Evolutionary conservation across 1,284 basidiomycete species (phyloP).

Genomic region (Melampsora occidentalis): DNA sequence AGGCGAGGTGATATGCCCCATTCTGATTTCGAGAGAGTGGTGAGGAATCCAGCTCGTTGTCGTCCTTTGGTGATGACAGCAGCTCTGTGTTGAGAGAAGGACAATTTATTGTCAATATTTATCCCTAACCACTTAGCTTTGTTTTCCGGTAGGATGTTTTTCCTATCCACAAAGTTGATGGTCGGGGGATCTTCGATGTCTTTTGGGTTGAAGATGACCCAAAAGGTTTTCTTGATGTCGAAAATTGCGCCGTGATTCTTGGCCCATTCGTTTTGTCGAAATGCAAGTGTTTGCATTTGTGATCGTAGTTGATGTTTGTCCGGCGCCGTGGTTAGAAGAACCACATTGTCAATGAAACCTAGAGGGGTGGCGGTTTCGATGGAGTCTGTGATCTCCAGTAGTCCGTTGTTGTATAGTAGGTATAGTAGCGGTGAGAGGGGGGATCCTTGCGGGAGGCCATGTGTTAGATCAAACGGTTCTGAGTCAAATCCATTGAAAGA

Average conservation of each 20-base stretch:
- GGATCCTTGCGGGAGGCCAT: conserved; percentile 6
- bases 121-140: not conserved
- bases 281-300: not conserved
- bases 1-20: too few species aligned
- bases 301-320: not conserved
- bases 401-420: conserved; percentile 3
- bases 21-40: too few species aligned
- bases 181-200: too few species aligned
- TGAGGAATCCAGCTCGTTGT: too few species aligned
- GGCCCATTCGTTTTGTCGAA: not conserved
- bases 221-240: conserved; percentile 1
- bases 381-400: not conserved
- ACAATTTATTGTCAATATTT: not conserved
- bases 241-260: not conserved
- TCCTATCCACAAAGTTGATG: too few species aligned
- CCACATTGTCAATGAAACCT: conserved; percentile 20
- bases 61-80: too few species aligned
- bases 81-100: not conserved
- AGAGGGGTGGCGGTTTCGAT: not conserved
- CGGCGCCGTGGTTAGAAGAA: not conserved
- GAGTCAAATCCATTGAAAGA: not conserved
- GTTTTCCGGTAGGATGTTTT: too few species aligned
- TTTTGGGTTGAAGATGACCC: not conserved
- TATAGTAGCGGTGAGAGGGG: conserved; percentile 3
- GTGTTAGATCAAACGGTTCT: not conserved